Conservation (phyloP, 1,284 basidiomycete genomes). For the Albatrellus sp. region DNA sequence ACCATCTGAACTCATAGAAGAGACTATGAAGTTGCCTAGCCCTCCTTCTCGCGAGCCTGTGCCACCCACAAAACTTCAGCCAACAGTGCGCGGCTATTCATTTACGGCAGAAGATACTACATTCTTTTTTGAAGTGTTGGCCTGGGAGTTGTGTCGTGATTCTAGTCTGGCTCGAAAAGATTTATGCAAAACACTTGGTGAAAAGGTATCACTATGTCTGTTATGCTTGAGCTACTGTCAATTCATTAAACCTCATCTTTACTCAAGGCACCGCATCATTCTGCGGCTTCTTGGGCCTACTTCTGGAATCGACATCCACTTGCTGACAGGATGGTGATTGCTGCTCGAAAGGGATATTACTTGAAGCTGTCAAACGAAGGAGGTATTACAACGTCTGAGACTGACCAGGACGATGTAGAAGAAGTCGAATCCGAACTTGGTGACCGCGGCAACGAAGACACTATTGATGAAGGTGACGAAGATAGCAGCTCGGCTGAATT, state of each 20-base stretch:
- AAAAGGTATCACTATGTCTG: constrained; percentile 30
- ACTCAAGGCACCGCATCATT: constrained; percentile 17
- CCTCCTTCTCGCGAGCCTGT: constrained; percentile 56
- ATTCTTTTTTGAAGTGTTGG: constrained; percentile 51
- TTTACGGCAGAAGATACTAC: constrained; percentile 53
- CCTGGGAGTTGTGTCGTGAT: constrained; percentile 43
- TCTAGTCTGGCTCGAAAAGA: constrained; percentile 36
- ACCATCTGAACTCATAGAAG: neutral
- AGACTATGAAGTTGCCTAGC: constrained; percentile 26
- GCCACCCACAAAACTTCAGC: constrained; percentile 39
- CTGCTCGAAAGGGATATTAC: neutral
- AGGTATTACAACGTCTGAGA: neutral
- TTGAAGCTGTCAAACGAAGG: no score
- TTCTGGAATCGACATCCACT: neutral
- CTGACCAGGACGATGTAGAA: constrained; percentile 19
- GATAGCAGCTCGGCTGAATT: neutral
- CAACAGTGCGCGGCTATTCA: constrained; percentile 32
- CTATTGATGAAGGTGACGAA: constrained; percentile 16
- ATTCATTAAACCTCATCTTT: no score
- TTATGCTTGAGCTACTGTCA: neutral
- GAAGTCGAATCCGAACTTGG: constrained; percentile 12
- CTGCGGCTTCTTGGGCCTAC: constrained; percentile 4
- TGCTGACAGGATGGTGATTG: neutral
- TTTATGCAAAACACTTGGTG: constrained; percentile 38
- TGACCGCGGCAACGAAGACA: constrained; percentile 3